A percentile compares a stretch with the other conserved stretches of the same genome.
Evolutionary conservation across 371 early-diverging fungal genomes (phyloP).

Genomic region (Mortierella sp.): DNA sequence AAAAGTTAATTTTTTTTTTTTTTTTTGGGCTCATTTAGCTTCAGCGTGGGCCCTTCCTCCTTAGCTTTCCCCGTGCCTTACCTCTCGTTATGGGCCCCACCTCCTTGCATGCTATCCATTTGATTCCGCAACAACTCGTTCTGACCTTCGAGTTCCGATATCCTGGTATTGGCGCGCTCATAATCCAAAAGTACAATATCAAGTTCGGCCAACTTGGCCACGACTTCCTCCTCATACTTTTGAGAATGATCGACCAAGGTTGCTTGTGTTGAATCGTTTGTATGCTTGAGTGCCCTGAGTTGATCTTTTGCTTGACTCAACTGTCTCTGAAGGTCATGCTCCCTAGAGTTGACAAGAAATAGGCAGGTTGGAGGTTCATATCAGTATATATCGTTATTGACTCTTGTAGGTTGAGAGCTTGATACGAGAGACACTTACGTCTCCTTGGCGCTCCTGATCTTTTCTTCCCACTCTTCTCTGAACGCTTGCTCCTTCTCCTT

Average conservation of each 20-base stretch:
- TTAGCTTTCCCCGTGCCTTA: conserved; percentile 4
- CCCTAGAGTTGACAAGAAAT: conserved; percentile 60
- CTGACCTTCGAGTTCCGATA: conserved; percentile 78
- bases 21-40: no score
- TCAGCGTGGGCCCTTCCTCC: background rate
- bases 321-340: conserved; percentile 85
- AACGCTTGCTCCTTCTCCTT: conserved; percentile 53
- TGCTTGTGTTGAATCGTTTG: conserved; percentile 84
- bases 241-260: conserved; percentile 78
- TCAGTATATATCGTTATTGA: background rate
- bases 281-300: conserved; percentile 73
- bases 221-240: conserved; percentile 87
- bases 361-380: background rate
- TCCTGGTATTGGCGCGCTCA: conserved; percentile 82
- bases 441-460: conserved; percentile 84
- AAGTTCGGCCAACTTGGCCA: conserved; percentile 87
- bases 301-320: conserved; percentile 85
- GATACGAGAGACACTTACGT: conserved; percentile 59
- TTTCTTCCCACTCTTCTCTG: conserved; percentile 64
- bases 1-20: no score
- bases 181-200: conserved; percentile 89
- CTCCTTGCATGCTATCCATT: conserved; percentile 39
- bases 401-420: background rate
- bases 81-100: conserved; percentile 40
- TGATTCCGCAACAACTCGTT: conserved; percentile 63